phyloP scores from a whole-genome alignment of 768 basidiomycete species.

The Podaxis sp. region DNA sequence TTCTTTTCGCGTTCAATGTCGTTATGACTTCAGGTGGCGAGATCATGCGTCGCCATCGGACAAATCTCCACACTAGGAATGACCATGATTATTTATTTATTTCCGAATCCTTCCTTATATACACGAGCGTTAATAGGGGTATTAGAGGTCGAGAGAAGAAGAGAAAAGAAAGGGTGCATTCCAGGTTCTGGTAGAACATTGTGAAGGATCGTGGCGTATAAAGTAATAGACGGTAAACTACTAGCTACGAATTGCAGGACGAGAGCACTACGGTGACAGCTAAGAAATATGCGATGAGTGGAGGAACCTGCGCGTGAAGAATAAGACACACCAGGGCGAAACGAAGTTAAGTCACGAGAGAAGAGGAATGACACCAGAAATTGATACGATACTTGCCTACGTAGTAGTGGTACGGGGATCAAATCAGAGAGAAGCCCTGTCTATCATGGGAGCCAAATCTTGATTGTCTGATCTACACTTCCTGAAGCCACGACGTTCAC shows the following conservation, averaged over 20 bases:
- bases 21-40: background rate
- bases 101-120: conserved; percentile 7
- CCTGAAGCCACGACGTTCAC: conserved; percentile 72
- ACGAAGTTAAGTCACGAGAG: background rate
- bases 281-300: background rate
- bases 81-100: conserved; percentile 9
- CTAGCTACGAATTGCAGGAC: conserved; percentile 15
- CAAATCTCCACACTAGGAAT: background rate
- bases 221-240: background rate
- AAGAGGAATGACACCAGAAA: background rate
- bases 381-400: background rate
- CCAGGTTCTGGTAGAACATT: conserved; percentile 3
- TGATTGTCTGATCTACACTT: conserved; percentile 67
- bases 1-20: background rate
- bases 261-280: conserved; percentile 4
- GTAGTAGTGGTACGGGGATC: background rate
- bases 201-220: background rate
- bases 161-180: conserved; percentile 4
- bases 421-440: background rate
- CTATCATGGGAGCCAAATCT: conserved; percentile 60
- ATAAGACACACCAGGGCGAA: background rate
- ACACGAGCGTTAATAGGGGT: conserved; percentile 1
- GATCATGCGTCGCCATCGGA: background rate
- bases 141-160: background rate
- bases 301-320: background rate